Conservation (phyloP, 2,329 filamentous ascomycete genomes). For the Fusarium continuum region DNA sequence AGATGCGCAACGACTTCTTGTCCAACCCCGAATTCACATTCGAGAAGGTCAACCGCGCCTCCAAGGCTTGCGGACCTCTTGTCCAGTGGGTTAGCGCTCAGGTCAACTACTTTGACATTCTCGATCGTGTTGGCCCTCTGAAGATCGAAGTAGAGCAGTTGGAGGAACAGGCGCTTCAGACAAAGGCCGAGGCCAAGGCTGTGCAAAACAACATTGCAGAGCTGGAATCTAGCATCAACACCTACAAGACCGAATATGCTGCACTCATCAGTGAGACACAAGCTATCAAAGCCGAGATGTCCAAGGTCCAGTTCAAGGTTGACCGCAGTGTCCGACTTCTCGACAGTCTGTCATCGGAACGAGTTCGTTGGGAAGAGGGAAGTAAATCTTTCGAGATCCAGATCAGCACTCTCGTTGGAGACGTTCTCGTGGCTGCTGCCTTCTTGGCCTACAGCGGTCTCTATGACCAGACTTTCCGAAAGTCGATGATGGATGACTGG, state of each 20-base stretch:
- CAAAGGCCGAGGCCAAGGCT: slow-evolving; percentile 90
- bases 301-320: slow-evolving; percentile 95
- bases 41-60: slow-evolving; percentile 94
- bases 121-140: slow-evolving; percentile 91
- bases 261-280: slow-evolving; percentile 96
- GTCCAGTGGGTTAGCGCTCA: slow-evolving; percentile 98
- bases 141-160: slow-evolving; percentile 88
- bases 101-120: slow-evolving; percentile 96
- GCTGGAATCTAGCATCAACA: slow-evolving; percentile 89
- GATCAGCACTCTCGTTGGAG: slow-evolving; percentile 94
- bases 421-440: slow-evolving; percentile 94
- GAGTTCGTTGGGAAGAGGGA: slow-evolving; percentile 92
- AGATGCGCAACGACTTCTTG: slow-evolving; percentile 93
- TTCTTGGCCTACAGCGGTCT: slow-evolving; percentile 97
- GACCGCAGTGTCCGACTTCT: slow-evolving; percentile 93
- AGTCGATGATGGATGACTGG: slow-evolving; percentile 98
- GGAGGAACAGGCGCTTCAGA: slow-evolving; percentile 88
- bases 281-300: slow-evolving; percentile 97
- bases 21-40: slow-evolving; percentile 96
- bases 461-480: slow-evolving; percentile 97
- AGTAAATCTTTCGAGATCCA: slow-evolving; percentile 99
- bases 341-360: slow-evolving; percentile 93
- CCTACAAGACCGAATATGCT: slow-evolving; percentile 96
- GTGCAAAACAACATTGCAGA: slow-evolving; percentile 87
- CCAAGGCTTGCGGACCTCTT: slow-evolving; percentile 94